These are phyloP conservation scores for Gossypium stocksii DNA, from an alignment of 345 rosid species.

Conservation along the genomic window DNA sequence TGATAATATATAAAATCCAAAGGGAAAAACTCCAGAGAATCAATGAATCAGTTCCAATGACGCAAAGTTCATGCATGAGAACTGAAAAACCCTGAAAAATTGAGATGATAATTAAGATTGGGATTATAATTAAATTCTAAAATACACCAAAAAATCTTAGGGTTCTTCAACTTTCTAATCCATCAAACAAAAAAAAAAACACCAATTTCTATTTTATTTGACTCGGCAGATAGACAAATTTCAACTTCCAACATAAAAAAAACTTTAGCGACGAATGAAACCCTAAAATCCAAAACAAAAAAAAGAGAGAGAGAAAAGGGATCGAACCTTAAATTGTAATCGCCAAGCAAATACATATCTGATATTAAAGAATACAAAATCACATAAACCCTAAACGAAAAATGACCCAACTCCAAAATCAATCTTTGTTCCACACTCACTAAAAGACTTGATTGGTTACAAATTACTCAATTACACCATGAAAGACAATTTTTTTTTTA, in stretches of 20 bases:
- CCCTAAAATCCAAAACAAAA: background rate
- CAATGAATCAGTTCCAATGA: background rate
- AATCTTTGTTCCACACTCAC: background rate
- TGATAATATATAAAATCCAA: background rate
- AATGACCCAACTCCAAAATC: background rate
- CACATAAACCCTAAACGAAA: background rate
- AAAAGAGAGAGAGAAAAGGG: background rate
- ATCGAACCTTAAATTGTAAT: slow-evolving; percentile 8
- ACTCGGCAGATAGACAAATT: no score
- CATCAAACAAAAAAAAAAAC: background rate
- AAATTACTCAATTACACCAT: background rate
- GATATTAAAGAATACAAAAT: background rate
- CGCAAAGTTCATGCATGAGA: background rate
- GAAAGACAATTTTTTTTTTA: background rate
- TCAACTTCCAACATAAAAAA: no score
- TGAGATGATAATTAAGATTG: background rate
- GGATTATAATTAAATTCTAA: slow-evolving; percentile 3
- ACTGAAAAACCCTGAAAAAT: background rate
- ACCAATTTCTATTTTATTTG: no score
- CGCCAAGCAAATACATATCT: background rate
- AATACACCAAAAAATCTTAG: background rate
- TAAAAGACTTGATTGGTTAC: background rate
- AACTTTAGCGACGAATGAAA: background rate
- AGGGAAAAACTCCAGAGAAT: background rate
- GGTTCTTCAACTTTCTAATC: background rate